Conservation (phyloP, 2,329 filamentous ascomycete species). For the Akanthomyces uredinophilus region DNA sequence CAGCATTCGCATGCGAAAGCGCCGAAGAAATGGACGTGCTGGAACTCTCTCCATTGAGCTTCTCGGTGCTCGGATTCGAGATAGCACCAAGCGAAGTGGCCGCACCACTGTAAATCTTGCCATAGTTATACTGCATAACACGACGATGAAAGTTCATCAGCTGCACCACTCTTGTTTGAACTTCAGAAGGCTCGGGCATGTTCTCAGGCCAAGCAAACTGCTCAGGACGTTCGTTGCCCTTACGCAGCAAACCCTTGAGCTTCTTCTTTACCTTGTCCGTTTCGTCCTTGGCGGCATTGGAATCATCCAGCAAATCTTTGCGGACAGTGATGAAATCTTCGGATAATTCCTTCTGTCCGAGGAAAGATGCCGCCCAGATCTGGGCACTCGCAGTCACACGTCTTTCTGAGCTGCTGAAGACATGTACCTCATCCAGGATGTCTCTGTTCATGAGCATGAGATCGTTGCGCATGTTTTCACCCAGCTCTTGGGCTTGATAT, state of each 20-base stretch:
- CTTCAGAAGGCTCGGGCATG: conserved; percentile 88
- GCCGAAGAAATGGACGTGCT: conserved; percentile 42
- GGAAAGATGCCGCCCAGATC: conserved; percentile 87
- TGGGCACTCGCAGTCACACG: conserved; percentile 94
- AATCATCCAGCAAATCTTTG: conserved; percentile 94
- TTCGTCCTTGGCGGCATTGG: conserved; percentile 96
- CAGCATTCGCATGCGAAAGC: conserved; percentile 55
- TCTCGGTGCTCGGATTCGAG: conserved; percentile 46
- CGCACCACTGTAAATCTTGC: conserved; percentile 65
- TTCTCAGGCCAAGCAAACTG: conserved; percentile 98
- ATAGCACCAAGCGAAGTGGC: conserved; percentile 58
- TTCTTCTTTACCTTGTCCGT: conserved; percentile 99
- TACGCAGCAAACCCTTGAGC: conserved; percentile 83
- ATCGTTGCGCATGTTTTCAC: conserved; percentile 93
- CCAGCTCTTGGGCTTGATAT: conserved; percentile 92
- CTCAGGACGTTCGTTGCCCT: conserved; percentile 87
- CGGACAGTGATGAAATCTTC: conserved; percentile 84
- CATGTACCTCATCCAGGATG: conserved; percentile 83
- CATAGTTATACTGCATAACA: conserved; percentile 93
- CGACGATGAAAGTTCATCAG: conserved; percentile 95
- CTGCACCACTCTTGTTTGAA: conserved; percentile 86
- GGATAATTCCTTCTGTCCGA: conserved; percentile 78
- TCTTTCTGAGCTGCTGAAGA: conserved; percentile 93
- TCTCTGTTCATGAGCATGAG: conserved; percentile 88
- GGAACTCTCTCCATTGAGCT: conserved; percentile 36